These are phyloP conservation scores for Quercus alba DNA, from an alignment of 306 rosid species.

Conservation along the genomic window DNA sequence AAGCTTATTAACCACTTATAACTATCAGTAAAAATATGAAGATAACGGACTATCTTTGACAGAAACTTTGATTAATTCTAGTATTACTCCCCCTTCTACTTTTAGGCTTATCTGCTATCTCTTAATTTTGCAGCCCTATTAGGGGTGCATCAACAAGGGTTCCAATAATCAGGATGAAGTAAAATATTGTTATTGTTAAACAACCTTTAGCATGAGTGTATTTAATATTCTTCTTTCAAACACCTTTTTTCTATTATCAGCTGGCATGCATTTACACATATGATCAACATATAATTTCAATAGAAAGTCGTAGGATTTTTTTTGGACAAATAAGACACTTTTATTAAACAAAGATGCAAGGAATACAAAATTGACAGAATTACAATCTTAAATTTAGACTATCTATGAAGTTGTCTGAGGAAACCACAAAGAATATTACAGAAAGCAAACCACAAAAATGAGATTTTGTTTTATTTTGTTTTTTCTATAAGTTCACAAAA, in stretches of 20 bases:
- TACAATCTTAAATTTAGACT: too few species aligned
- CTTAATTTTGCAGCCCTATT: too few species aligned
- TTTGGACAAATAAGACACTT: too few species aligned
- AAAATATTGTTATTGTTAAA: not conserved
- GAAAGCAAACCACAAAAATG: not conserved
- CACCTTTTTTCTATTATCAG: not conserved
- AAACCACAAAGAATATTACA: not conserved
- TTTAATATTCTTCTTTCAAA: not conserved
- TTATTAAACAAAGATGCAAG: too few species aligned
- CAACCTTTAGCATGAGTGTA: not conserved
- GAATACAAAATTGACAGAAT: too few species aligned
- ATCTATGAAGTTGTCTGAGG: too few species aligned
- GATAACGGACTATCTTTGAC: too few species aligned
- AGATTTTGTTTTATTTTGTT: not conserved
- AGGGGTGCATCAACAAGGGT: not conserved
- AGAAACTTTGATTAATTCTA: too few species aligned
- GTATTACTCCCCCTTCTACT: too few species aligned
- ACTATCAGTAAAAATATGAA: too few species aligned
- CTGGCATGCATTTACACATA: not conserved
- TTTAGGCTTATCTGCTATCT: too few species aligned
- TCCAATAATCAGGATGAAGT: not conserved
- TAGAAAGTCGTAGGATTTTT: not conserved
- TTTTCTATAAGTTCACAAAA: not conserved
- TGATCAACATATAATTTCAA: not conserved
- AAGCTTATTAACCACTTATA: too few species aligned